Conservation (phyloP, 768 basidiomycete genomes). For the Suillus tomentosus region DNA sequence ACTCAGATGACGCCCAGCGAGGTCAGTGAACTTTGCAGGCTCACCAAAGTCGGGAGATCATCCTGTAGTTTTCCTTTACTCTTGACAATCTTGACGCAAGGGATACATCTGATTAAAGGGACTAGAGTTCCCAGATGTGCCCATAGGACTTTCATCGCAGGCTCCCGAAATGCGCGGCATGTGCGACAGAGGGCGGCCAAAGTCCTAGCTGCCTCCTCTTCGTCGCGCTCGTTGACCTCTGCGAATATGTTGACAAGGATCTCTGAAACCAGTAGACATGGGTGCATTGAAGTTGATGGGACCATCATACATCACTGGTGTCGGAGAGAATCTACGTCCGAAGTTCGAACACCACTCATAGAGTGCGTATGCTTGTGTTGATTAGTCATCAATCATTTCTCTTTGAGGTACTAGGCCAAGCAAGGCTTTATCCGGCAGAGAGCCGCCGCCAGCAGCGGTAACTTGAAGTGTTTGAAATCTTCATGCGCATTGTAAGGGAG, state of each 20-base stretch:
- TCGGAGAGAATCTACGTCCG: background rate
- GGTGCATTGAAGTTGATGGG: constrained; percentile 1
- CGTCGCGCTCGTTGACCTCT: constrained; percentile 9
- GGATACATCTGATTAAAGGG: constrained; percentile 8
- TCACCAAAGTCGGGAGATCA: constrained; percentile 8
- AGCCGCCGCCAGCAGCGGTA: background rate
- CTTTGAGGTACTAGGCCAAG: too few relatives aligned
- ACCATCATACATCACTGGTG: background rate
- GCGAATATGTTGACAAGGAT: constrained; percentile 8
- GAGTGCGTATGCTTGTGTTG: background rate
- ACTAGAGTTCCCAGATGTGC: constrained; percentile 8
- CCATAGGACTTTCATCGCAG: constrained; percentile 12
- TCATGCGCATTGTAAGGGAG: background rate
- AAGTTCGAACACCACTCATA: too few relatives aligned
- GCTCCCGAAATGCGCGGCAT: constrained; percentile 9
- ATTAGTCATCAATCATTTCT: background rate
- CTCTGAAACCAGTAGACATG: constrained; percentile 9
- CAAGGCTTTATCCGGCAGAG: background rate
- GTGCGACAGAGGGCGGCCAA: constrained; percentile 12
- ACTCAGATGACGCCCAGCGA: background rate
- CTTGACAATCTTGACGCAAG: constrained; percentile 1
- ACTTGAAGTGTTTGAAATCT: background rate
- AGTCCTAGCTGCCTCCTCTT: constrained; percentile 6
- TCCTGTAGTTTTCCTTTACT: background rate
- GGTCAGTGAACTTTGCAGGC: background rate